Percentiles rank a stretch among this genome's conserved stretches.
phyloP scores from a whole-genome alignment of 257 asterid genomes.

The Solanum tacnaense region DNA sequence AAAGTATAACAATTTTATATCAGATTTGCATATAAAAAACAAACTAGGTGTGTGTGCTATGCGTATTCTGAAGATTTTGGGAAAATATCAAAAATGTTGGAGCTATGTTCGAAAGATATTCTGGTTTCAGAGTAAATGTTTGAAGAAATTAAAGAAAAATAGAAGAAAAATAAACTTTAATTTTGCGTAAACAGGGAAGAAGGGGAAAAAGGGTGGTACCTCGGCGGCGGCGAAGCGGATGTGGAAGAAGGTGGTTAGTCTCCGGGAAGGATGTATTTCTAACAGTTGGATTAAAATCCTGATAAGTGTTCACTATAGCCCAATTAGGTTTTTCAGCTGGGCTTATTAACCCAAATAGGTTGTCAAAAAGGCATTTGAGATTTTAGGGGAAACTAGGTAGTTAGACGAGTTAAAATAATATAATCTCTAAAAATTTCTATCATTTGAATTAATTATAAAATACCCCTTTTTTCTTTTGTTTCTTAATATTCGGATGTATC shows the following conservation, averaged over 20 bases:
- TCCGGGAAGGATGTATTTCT: not conserved
- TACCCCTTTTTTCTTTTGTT: too few relatives aligned
- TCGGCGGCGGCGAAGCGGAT: not conserved
- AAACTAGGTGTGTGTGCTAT: not conserved
- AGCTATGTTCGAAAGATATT: not conserved
- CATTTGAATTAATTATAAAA: too few relatives aligned
- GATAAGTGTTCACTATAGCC: not conserved
- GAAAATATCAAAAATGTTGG: not conserved
- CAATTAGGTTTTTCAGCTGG: not conserved
- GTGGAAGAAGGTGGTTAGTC: not conserved
- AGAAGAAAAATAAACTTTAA: not conserved
- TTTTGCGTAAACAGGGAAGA: not conserved
- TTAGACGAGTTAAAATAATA: too few relatives aligned
- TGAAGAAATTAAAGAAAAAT: not conserved
- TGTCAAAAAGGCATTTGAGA: not conserved
- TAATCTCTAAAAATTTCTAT: too few relatives aligned
- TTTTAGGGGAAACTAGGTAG: too few relatives aligned
- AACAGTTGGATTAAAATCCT: not conserved
- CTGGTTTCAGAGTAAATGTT: not conserved
- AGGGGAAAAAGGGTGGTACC: not conserved
- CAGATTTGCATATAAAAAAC: too few relatives aligned
- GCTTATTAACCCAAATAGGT: not conserved
- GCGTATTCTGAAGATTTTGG: too few relatives aligned
- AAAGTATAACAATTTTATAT: not conserved
- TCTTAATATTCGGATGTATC: too few relatives aligned